A percentile compares a stretch with the other conserved stretches of the same genome.
phyloP scores from a whole-genome alignment of 2,329 filamentous ascomycete species.

The Orbilia quercus region DNA sequence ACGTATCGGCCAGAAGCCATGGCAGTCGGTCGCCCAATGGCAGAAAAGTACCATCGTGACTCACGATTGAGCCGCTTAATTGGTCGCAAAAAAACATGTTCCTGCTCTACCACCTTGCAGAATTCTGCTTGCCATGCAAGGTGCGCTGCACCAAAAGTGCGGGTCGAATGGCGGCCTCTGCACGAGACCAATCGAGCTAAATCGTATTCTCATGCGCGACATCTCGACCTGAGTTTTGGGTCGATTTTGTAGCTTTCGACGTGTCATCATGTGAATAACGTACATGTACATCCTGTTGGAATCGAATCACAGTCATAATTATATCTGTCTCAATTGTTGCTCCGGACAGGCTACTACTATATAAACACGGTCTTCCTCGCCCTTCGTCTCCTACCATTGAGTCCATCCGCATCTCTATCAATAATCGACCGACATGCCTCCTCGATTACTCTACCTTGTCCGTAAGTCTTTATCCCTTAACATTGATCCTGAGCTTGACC shows the following conservation, averaged over 20 bases:
- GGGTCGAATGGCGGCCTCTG: slow-evolving; percentile 21
- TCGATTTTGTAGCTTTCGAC: background rate
- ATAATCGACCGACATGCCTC: slow-evolving; percentile 26
- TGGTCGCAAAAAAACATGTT: too few species aligned
- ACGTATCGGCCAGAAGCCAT: slow-evolving; percentile 17
- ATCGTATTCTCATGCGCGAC: too few species aligned
- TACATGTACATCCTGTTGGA: background rate
- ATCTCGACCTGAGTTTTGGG: background rate
- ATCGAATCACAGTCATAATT: background rate
- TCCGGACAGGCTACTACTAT: background rate
- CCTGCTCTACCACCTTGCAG: too few species aligned
- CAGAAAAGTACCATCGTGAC: slow-evolving; percentile 27
- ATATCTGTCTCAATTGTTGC: background rate
- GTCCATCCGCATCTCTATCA: background rate
- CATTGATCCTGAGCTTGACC: background rate
- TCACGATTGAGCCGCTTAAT: slow-evolving; percentile 6
- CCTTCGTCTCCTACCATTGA: background rate
- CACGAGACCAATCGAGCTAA: too few species aligned
- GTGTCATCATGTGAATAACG: background rate
- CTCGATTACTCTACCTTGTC: slow-evolving; percentile 38
- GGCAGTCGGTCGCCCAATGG: slow-evolving; percentile 9
- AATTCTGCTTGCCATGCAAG: background rate
- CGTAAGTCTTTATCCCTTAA: slow-evolving; percentile 24
- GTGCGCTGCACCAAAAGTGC: slow-evolving; percentile 8
- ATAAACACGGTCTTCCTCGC: background rate